Evolutionary conservation across 768 basidiomycete genomes (phyloP), one percentile per base, ranked within the genome.

Genomic region (Boletus coccyginus): DNA sequence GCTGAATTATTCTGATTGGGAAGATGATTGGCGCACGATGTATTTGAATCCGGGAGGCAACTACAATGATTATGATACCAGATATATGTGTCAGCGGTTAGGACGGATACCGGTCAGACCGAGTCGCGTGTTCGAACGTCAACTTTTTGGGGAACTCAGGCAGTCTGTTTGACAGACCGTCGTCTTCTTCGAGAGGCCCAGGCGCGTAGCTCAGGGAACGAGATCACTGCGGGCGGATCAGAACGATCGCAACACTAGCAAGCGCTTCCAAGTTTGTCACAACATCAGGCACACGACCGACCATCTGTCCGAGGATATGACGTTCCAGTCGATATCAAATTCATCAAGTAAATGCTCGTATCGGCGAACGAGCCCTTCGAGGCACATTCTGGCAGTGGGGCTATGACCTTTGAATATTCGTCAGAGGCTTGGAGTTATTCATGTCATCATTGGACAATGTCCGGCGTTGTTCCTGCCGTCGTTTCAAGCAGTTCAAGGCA

Each of bases 141-240:
- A 27, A 40, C 17, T 13, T 5, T 39, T 16, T 5, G 32, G 17
- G 9, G 32, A 9, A 32, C 41, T 43, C 29, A 35, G 27, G 4
- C n/a, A 46, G 27, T 35, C 38, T 17, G 24, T 36, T 19, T n/a
- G 38, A 35, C 32, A 12, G 27, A 12, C 10, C 3, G 36, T 17
- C 5, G 17, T 21, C 27, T 44, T 32, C 33, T 24, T 31, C 27
- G 1, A 1, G 21, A 21, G 21, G 21, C 21, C 38, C 13, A 9
- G 17, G 38, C 10, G 29, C 17, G 14, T 24, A 27, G 21, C 14
- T 36, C 35, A 53, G 42, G 39, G 39, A 45, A 21, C 43, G 32
- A 33, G 13, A 50, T 61, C 43, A 33, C 52, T 55, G 46, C 42
- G 46, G 41, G 38, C 14, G 8, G 43, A 53, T 50, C 40, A 53